Evolutionary conservation across 805 yeast genomes (phyloP), one percentile per base, ranked within the genome.

Genomic region (Candida sithepensis): DNA sequence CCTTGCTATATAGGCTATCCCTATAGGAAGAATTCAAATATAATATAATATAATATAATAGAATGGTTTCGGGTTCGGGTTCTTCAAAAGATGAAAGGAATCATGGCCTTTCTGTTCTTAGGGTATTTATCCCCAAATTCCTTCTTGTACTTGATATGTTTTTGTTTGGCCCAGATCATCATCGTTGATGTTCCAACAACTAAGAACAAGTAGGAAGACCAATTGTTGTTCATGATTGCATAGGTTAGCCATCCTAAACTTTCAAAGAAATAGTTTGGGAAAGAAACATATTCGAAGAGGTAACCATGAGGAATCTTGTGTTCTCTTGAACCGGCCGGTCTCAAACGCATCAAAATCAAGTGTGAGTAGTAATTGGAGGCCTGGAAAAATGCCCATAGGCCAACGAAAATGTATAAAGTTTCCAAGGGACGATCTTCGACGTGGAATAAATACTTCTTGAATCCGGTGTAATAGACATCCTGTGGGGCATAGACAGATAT

Each of bases 191-290:
- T 72, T 42, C 94, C 84, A 42, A 88, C 88, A 18, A 73, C 57
- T 43, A 82, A 70, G 70, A 94, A 94, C 20, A 88, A 59, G 62
- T 82, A 75, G 28, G 92, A 78, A 32, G 90, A 76, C 78, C 92
- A 74, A 70, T 90, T 89, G 52, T 89, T 84, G 57, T 81, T 83
- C 61, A 89, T 72, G 23, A 89, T 49, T 19, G 92, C 79, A 59
- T 84, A 81, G 23, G 76, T 67, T 1, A 84, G 62, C 96, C 97
- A 94, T 1, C 83, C 73, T 56, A 85, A 68, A 39, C 79, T 70
- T 73, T 94, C 99, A 65, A 90, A 92, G 56, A 89, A 85, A 67
- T 94, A 94, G 71, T 94, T 94, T 55, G 99, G 99, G 66, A 89
- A 86, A n/a, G 94, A 82, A 32, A 91, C 87, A 48, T 74, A 67